Percentiles rank a stretch among this genome's conserved stretches.
Evolutionary conservation across 306 rosid genomes (phyloP).

Genomic region (Citrullus amarus): DNA sequence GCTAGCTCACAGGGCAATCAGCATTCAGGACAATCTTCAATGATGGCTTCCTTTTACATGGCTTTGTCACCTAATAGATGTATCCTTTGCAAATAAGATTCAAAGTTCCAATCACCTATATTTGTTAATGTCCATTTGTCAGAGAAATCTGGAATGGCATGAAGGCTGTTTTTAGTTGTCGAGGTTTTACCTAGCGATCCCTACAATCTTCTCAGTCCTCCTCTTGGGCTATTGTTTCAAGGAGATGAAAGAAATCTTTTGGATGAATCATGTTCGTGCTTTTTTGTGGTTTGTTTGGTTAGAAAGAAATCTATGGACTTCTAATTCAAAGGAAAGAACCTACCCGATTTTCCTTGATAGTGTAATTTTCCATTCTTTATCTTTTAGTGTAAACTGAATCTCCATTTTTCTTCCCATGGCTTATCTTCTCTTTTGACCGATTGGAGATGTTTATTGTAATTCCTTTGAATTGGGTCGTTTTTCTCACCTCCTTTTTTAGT

Average conservation of each 20-base stretch:
- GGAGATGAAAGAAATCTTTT: neutral
- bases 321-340: neutral
- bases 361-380: neutral
- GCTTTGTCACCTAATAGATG: neutral
- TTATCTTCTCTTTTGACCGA: neutral
- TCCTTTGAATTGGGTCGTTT: neutral
- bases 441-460: neutral
- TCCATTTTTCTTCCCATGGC: neutral
- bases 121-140: neutral
- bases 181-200: neutral
- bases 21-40: neutral
- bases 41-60: neutral
- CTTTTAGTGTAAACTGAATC: neutral
- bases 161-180: neutral
- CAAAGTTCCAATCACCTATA: no score
- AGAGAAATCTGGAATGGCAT: neutral
- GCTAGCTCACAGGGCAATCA: neutral
- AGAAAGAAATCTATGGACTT: neutral
- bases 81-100: neutral
- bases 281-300: neutral
- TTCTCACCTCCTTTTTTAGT: neutral
- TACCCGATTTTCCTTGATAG: neutral
- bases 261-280: neutral
- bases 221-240: neutral
- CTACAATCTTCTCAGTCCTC: neutral